phyloP scores from a whole-genome alignment of 805 yeast species.

The Candida namnaoensis region DNA sequence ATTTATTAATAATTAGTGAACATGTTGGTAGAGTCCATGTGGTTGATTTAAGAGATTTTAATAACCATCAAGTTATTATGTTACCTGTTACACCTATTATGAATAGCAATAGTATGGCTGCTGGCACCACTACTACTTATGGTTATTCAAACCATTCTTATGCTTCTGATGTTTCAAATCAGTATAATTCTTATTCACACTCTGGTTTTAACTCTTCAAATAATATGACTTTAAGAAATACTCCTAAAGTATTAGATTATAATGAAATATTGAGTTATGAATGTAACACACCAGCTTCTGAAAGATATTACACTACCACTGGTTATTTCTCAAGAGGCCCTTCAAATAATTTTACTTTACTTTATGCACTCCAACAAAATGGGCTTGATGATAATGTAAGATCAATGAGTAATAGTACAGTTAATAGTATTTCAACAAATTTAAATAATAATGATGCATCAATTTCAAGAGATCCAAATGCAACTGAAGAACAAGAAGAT shows the following conservation, averaged over 20 bases:
- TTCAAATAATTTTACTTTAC: slow-evolving; percentile 14
- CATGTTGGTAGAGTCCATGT: slow-evolving; percentile 85
- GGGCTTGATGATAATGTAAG: slow-evolving; percentile 3
- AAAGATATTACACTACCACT: too few species aligned
- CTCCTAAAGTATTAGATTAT: slow-evolving; percentile 16
- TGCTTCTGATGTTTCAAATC: too few species aligned
- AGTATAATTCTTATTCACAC: too few species aligned
- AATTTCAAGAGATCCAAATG: too few species aligned
- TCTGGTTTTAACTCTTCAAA: too few species aligned
- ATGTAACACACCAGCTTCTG: slow-evolving; percentile 1
- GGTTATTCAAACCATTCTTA: too few species aligned
- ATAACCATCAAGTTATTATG: slow-evolving; percentile 68
- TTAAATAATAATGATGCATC: too few species aligned
- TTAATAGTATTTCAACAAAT: too few species aligned
- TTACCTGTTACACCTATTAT: slow-evolving; percentile 34
- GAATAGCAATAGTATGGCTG: slow-evolving; percentile 3
- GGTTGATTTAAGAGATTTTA: slow-evolving; percentile 66
- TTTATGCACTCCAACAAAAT: slow-evolving; percentile 3
- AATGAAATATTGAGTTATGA: slow-evolving; percentile 15
- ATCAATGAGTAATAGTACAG: too few species aligned
- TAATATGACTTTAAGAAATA: not conserved
- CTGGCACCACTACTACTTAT: too few species aligned
- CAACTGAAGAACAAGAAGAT: too few species aligned
- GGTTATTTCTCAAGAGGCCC: too few species aligned
- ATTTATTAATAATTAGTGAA: slow-evolving; percentile 68